Conservation (phyloP, 169 alveolate genomes). For the Plasmodium falciparum region DNA sequence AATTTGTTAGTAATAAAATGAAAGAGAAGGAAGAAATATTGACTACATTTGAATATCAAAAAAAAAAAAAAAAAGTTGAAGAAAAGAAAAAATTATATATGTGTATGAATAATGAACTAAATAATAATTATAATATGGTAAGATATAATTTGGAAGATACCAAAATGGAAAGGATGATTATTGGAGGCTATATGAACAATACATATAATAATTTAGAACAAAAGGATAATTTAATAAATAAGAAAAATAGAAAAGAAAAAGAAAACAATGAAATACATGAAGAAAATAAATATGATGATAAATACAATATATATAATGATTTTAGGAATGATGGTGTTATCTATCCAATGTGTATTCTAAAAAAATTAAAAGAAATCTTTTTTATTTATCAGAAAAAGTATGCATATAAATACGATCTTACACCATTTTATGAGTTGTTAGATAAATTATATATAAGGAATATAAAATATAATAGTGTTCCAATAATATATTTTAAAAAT, state of each 20-base stretch:
- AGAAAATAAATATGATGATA: not conserved
- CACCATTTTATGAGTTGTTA: constrained; percentile 40
- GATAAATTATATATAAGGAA: constrained; percentile 49
- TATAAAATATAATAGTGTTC: constrained; percentile 38
- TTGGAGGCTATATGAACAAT: too few species aligned
- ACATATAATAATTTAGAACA: too few species aligned
- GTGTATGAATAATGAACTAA: too few species aligned
- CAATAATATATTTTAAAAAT: constrained; percentile 65
- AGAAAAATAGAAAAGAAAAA: not conserved
- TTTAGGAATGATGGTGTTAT: not conserved
- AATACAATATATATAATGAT: not conserved
- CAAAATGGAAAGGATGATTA: too few species aligned
- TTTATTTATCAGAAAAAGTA: constrained; percentile 59
- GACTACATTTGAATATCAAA: not conserved
- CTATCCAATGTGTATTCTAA: constrained; percentile 3
- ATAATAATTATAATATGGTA: too few species aligned
- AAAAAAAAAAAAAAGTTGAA: too few species aligned
- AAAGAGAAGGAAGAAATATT: not conserved
- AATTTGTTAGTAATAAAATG: not conserved
- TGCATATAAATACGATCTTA: constrained; percentile 54
- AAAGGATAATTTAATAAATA: too few species aligned
- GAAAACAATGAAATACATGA: not conserved
- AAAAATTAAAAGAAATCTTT: constrained; percentile 56
- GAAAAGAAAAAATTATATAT: too few species aligned
- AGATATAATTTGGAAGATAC: too few species aligned